These are phyloP conservation scores for Trametes meyenii DNA, from an alignment of 768 basidiomycete species.

Conservation along the genomic window DNA sequence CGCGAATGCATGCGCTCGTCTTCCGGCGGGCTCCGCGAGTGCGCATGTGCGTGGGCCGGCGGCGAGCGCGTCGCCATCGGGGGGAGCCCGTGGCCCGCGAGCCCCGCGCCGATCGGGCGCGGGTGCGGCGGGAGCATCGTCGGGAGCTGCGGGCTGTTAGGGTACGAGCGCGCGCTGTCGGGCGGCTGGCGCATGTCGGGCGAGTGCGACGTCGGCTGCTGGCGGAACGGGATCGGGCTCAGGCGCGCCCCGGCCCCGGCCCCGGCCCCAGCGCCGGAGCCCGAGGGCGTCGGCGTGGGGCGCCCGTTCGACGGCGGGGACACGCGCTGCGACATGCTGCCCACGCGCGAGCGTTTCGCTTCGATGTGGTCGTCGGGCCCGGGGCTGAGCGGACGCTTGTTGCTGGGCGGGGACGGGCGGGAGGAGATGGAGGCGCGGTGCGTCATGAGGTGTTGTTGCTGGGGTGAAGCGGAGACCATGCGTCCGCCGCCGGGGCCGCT, in stretches of 20 bases:
- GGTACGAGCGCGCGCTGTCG: slow-evolving; percentile 39
- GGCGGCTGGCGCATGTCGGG: slow-evolving; percentile 59
- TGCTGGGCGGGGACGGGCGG: slow-evolving; percentile 59
- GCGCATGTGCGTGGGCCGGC: slow-evolving; percentile 45
- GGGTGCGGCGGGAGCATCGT: slow-evolving; percentile 74
- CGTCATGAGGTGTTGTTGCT: slow-evolving; percentile 23
- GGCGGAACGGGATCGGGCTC: slow-evolving; percentile 75
- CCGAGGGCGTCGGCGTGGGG: slow-evolving; percentile 58
- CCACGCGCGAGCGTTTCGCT: slow-evolving; percentile 67
- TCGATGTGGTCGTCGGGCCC: slow-evolving; percentile 59
- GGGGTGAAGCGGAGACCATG: slow-evolving; percentile 16
- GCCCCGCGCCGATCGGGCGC: slow-evolving; percentile 61
- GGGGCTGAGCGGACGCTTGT: slow-evolving; percentile 76
- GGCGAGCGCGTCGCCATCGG: slow-evolving; percentile 73
- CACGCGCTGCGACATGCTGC: slow-evolving; percentile 42
- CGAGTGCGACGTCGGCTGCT: slow-evolving; percentile 68
- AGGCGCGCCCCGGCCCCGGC: slow-evolving; percentile 52
- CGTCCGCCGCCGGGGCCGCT: slow-evolving; percentile 12
- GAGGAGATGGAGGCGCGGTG: slow-evolving; percentile 55
- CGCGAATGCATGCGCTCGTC: slow-evolving; percentile 61
- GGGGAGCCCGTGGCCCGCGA: slow-evolving; percentile 56
- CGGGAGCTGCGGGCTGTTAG: slow-evolving; percentile 56
- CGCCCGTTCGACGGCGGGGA: slow-evolving; percentile 54
- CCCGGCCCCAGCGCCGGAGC: too few relatives aligned
- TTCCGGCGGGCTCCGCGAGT: slow-evolving; percentile 36